Percentiles rank a stretch among this genome's conserved stretches.
Evolutionary conservation across 177 flowering plant species (phyloP).

Genomic region (Vitis hybrid): DNA sequence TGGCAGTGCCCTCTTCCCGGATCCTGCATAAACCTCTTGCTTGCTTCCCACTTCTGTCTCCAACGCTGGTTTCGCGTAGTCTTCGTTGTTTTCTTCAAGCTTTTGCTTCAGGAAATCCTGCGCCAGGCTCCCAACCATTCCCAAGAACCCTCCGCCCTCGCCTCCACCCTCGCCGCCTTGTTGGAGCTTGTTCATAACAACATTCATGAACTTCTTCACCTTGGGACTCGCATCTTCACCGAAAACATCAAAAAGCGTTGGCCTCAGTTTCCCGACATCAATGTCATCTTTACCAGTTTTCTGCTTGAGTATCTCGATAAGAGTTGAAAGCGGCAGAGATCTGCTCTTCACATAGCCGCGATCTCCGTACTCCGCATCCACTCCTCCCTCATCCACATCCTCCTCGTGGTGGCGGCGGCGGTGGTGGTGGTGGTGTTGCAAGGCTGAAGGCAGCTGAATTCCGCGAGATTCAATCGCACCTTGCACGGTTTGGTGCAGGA

Average conservation of each 20-base stretch:
- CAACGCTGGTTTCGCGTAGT: conserved; percentile 73
- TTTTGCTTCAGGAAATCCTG: conserved; percentile 82
- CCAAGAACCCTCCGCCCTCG: conserved; percentile 59
- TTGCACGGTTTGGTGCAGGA: conserved; percentile 51
- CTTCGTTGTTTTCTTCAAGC: conserved; percentile 65
- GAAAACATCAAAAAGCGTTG: conserved; percentile 72
- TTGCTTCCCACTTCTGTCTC: conserved; percentile 61
- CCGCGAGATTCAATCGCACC: conserved; percentile 76
- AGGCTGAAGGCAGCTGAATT: conserved; percentile 50
- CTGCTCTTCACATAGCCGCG: conserved; percentile 42
- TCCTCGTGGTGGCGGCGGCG: conserved; percentile 23
- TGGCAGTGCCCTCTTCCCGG: conserved; percentile 51
- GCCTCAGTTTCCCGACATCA: conserved; percentile 87
- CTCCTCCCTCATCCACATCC: conserved; percentile 17
- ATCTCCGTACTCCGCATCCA: conserved; percentile 26
- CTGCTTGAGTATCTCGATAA: conserved; percentile 86
- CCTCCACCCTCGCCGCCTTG: conserved; percentile 37
- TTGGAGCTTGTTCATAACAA: conserved; percentile 64
- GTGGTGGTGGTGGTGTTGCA: conserved; percentile 23
- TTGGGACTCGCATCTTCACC: conserved; percentile 95
- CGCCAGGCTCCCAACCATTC: conserved; percentile 79
- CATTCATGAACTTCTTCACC: conserved; percentile 95
- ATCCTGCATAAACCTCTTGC: conserved; percentile 80
- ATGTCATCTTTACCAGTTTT: conserved; percentile 94
- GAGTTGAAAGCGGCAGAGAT: conserved; percentile 83